These are phyloP conservation scores for Boletus smithii DNA, from an alignment of 1,284 basidiomycete species.

Conservation along the genomic window DNA sequence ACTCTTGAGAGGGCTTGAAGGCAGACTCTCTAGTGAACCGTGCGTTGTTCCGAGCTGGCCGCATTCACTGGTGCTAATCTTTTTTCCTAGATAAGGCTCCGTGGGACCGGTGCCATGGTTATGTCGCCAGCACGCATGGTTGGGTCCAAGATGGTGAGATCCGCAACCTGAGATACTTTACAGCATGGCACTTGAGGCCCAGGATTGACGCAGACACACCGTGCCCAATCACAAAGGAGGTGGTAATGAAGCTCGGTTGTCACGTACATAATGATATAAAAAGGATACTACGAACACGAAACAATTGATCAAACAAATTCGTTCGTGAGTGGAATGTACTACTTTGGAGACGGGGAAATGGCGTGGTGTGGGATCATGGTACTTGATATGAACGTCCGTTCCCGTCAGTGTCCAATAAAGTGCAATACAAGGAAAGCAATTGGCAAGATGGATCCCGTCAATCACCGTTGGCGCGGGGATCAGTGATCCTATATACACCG, in stretches of 20 bases:
- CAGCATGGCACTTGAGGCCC: too few species aligned
- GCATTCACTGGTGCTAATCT: neutral
- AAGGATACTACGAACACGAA: neutral
- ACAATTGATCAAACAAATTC: neutral
- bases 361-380: too few species aligned
- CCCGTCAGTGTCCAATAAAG: conserved; percentile 4
- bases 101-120: too few species aligned
- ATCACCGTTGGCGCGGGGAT: neutral
- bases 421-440: conserved; percentile 6
- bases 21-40: too few species aligned
- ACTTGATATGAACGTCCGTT: conserved; percentile 7
- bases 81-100: too few species aligned
- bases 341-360: too few species aligned
- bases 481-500: conserved; percentile 6
- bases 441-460: conserved; percentile 2
- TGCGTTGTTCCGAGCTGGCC: conserved; percentile 1
- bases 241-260: neutral
- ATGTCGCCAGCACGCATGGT: too few species aligned
- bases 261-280: neutral
- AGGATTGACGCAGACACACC: too few species aligned
- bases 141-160: too few species aligned
- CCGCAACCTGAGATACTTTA: too few species aligned
- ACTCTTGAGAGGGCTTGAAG: conserved; percentile 24
- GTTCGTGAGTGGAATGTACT: neutral
- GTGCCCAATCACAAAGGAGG: neutral